Evolutionary conservation across 306 rosid species (phyloP), one percentile per base, ranked within the genome.

Genomic region (Alnus glutinosa): DNA sequence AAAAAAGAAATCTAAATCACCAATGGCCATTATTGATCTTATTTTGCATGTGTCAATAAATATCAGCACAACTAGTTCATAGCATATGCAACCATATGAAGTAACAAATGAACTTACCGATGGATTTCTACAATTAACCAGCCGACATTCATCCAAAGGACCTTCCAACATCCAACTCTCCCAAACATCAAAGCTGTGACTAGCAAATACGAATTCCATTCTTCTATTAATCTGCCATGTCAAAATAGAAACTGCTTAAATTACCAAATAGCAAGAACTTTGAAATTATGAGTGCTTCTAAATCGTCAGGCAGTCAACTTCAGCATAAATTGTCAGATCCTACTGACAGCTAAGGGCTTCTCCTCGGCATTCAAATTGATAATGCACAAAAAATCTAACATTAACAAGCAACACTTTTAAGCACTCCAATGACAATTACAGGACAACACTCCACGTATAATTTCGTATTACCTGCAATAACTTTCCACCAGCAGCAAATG

Each of bases 141-240:
- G 89, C 82, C 89, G 92, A 72, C 99, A 95, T 84, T 95, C 99
- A 81, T 89, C 93, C 68, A 89, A 70, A 74, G 97, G 88, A 78
- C 98, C 93, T 86, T 93, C 96, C 71, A 95, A 82, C 66, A 83
- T 85, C 99, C 99, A 95, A 79, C 87, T 89, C 86, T 93, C 98
- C 99, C 99, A 93, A 67, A 95, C 99, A 84, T 93, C 99, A 89
- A 95, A 95, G 84, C 97, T 93, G 87, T 95, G 98, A 88, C 99
- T 95, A 42, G 99, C 98, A 77, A 95, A 95, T 75, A 95, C 97
- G 67, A 91, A 91, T 81, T 95, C 99, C 92, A 80, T 93, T 89
- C 89, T 91, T 83, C 98, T 89, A 81, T 95, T 95, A 78, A 95
- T 93, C 99, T 95, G 93, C 82, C 82, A 83, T 80, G 78, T 70